phyloP scores from a whole-genome alignment of 768 basidiomycete genomes.

The Auriscalpium vulgare region DNA sequence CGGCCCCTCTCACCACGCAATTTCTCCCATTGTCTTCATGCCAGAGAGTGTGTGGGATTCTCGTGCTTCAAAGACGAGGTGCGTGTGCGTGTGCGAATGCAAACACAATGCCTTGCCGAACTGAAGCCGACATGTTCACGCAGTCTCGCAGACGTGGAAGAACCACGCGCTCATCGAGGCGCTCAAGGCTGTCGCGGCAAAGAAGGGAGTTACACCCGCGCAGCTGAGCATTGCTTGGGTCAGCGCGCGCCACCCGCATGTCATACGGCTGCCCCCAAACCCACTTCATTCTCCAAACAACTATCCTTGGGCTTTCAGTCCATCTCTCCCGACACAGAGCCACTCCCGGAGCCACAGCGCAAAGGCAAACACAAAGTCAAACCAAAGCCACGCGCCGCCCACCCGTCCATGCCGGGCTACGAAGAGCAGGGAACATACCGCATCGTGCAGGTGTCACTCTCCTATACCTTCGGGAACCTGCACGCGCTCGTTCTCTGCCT shows the following conservation, averaged over 20 bases:
- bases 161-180: slow-evolving; percentile 35
- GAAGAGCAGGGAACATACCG: too few relatives aligned
- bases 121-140: background rate
- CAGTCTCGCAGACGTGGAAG: slow-evolving; percentile 32
- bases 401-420: too few relatives aligned
- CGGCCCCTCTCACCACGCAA: background rate
- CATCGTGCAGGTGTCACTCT: too few relatives aligned
- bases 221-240: slow-evolving; percentile 36
- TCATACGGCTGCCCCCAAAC: slow-evolving; percentile 40
- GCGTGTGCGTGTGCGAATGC: slow-evolving; percentile 4
- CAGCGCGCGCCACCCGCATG: slow-evolving; percentile 24
- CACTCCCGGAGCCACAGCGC: too few relatives aligned
- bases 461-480: too few relatives aligned
- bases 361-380: too few relatives aligned
- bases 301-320: too few relatives aligned
- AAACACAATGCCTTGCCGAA: too few relatives aligned
- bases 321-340: too few relatives aligned
- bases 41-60: slow-evolving; percentile 23
- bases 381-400: too few relatives aligned
- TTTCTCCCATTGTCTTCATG: background rate
- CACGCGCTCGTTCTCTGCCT: too few relatives aligned
- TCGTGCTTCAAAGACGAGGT: slow-evolving; percentile 33
- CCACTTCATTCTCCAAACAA: too few relatives aligned
- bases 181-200: slow-evolving; percentile 30
- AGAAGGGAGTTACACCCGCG: slow-evolving; percentile 33